Evolutionary conservation across 495 filamentous ascomycete species (phyloP), one percentile per base, ranked within the genome.

Genomic region (Eremomyces bilateralis): DNA sequence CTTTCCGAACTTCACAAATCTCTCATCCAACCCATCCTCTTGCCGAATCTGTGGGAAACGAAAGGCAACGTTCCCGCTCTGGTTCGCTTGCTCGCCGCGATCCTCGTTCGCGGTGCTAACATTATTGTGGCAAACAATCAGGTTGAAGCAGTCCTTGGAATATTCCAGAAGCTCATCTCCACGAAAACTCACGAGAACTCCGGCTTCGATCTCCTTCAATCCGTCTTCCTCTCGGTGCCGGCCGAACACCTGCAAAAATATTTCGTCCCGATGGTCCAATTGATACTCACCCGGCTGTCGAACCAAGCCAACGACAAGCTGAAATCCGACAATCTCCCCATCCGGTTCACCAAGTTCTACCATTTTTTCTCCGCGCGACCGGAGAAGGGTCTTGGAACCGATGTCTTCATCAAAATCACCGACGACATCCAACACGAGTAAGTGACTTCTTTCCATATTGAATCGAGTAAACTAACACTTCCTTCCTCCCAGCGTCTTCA

Each of bases 11-110:
- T 73, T 42, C 92, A 84, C 56, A 69, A 80, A 45, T 61, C 66
- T 5, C 57, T 99, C 21, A 65, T 93, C 30, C 57, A 61, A 1
- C 71, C 74, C 12, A 66, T 92, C 34, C 67, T 95, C 33, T 64
- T 64, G 45, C 81, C 80, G 3, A 51, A 62, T 2, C 62, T 80
- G 36, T 99, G 90, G 90, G 79, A 90, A 35, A 76, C 75, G 0
- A 74, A 71, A 40, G 90, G 90, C 51, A 95, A 94, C 47, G 73
- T 91, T 3, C 90, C 90, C 3, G 85, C 84, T 4, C 67, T 94
- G 35, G 72, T 80, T 33, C 71, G 84, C 17, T 61, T 95, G 33
- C 56, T 99, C n/a, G 67, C 73, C 6, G 72, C 82, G 2, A 72
- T 92, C 42, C 76, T 94, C 44, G 65, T 76, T 10, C 79, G 80